Base-by-base conservation (phyloP, 2,329 filamentous ascomycete genomes). In the Tetracladium maxilliforme region DNA sequence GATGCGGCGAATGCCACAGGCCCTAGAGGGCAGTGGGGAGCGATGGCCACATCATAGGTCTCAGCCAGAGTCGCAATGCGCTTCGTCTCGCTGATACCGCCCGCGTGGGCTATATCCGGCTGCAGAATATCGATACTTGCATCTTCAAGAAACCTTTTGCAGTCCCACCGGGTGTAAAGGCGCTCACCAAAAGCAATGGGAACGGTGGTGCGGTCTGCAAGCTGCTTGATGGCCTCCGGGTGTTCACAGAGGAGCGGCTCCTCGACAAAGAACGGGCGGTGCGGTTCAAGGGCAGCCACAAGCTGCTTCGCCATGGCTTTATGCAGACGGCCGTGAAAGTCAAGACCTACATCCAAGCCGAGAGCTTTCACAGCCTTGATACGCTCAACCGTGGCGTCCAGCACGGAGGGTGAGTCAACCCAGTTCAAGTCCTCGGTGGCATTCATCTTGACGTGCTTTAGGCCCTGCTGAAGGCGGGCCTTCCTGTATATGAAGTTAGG, bases 221-320 rank as follows among this genome's bases (percentile, higher is more conserved):
- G 44, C 24, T 61, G 54, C 30, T 61, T 62, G 33, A 69, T 57
- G n/a, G 51, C 61, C 31, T 62, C 61, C 8, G 19, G 32, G 30
- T 70, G 61, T 35, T 70, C 64, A 9, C 56, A 62, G 2, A 69
- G 52, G 5, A 68, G 43, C 0, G 62, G 61, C 32, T 69, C 64
- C 40, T 69, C 64, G 15, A 69, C 64, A 44, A 68, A 70, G 1
- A 70, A 41, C 0, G 63, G 64, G 4, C 47, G 47, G 33, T 68
- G 51, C 0, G 62, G 61, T 37, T 67, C 64, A 3, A 70, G 49
- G 1, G 55, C 51, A 30, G 56, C 57, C 6, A 63, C 64, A 6
- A 70, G 50, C 34, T 70, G 64, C 34, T 68, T 68, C 4, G 64
- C 64, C 62, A 70, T 70, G 17, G 64, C 61, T 26, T 64, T 65